Evolutionary conservation across 2,329 filamentous ascomycete genomes (phyloP).

Genomic region (Hypoxylon rubiginosum): DNA sequence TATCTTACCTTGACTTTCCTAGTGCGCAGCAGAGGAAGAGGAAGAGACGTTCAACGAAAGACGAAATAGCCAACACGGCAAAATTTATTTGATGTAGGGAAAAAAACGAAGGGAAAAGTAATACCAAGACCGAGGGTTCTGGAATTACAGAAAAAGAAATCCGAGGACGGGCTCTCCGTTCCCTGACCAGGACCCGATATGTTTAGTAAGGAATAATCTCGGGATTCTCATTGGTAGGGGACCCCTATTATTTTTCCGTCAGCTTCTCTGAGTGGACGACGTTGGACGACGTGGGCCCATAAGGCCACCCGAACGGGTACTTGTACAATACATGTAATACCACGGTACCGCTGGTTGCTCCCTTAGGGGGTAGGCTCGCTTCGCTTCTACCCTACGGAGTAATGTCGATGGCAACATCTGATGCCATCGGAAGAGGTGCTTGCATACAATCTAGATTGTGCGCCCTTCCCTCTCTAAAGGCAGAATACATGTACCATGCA

Average conservation of each 20-base stretch:
- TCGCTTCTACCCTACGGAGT: slow-evolving; percentile 2
- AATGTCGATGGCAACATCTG: slow-evolving; percentile 33
- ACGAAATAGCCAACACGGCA: slow-evolving; percentile 4
- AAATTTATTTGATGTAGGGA: neutral
- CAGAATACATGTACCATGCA: slow-evolving; percentile 15
- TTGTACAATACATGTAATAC: neutral
- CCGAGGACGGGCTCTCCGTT: slow-evolving; percentile 31
- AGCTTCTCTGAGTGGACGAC: slow-evolving; percentile 32
- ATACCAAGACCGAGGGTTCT: slow-evolving; percentile 3
- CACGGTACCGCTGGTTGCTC: too few species aligned
- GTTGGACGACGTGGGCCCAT: too few species aligned
- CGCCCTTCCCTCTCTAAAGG: neutral
- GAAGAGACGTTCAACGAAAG: slow-evolving; percentile 13
- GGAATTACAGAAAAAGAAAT: slow-evolving; percentile 33
- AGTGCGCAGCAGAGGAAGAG: slow-evolving; percentile 33
- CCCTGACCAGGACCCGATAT: slow-evolving; percentile 23
- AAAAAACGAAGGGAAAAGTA: slow-evolving; percentile 13
- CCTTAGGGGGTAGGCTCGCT: too few species aligned
- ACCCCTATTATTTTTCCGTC: slow-evolving; percentile 33
- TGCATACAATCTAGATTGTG: neutral
- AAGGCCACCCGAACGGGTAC: slow-evolving; percentile 22
- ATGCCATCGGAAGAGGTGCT: slow-evolving; percentile 18
- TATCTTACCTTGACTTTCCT: slow-evolving; percentile 37
- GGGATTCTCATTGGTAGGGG: slow-evolving; percentile 31
- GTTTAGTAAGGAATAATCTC: slow-evolving; percentile 38